Conservation (phyloP, 495 filamentous ascomycete species). For the Penicillium chermesinum region DNA sequence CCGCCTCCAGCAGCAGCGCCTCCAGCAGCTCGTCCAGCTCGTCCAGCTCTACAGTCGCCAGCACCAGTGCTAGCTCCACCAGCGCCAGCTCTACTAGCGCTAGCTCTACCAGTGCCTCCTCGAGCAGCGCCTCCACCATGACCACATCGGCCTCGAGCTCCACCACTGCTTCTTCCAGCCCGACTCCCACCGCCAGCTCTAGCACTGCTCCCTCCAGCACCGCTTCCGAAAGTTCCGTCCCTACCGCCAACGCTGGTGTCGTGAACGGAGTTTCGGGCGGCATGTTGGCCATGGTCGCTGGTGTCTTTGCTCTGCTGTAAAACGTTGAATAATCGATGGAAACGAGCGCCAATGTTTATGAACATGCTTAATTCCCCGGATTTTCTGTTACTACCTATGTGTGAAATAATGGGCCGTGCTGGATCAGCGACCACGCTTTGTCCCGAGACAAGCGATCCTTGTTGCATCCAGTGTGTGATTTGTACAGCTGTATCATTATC, state of each 20-base stretch:
- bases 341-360: neutral
- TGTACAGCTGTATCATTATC: neutral
- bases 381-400: neutral
- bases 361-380: neutral
- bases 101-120: constrained; percentile 23
- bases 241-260: constrained; percentile 28
- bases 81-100: constrained; percentile 34
- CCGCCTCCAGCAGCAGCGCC: constrained; percentile 31
- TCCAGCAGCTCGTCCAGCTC: constrained; percentile 27
- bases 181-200: constrained; percentile 17
- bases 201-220: constrained; percentile 10
- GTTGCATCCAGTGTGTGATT: no score
- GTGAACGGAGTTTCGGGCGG: constrained; percentile 35
- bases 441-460: no score
- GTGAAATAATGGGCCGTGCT: neutral
- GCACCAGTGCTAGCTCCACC: constrained; percentile 23
- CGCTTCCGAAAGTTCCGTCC: constrained; percentile 13
- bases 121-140: constrained; percentile 8
- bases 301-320: constrained; percentile 32
- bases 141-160: constrained; percentile 2
- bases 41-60: constrained; percentile 32
- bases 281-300: constrained; percentile 35
- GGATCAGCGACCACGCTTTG: no score
- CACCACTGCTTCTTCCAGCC: constrained; percentile 14
- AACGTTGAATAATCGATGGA: neutral